Percentiles rank a stretch among this genome's conserved stretches.
These are phyloP conservation scores for Boletellus sp. DNA, from an alignment of 1,284 basidiomycete species.

Conservation along the genomic window DNA sequence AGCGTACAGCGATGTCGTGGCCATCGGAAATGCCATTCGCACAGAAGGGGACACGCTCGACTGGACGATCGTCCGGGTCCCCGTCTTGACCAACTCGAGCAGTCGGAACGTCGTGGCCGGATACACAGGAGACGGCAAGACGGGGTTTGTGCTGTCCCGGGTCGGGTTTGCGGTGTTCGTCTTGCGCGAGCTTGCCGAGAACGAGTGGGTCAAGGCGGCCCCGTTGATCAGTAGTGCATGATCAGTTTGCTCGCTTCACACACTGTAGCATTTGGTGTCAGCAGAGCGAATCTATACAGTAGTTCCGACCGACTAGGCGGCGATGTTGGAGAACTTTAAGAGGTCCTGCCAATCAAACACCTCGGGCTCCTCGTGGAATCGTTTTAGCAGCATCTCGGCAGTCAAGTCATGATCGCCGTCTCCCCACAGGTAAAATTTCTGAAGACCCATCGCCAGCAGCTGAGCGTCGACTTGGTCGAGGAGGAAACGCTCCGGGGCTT, in stretches of 20 bases:
- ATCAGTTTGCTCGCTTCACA: not conserved
- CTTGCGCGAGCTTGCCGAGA: conserved; percentile 49
- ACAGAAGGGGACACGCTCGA: conserved; percentile 46
- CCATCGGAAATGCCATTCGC: conserved; percentile 53
- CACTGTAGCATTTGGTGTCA: not conserved
- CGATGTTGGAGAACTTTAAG: conserved; percentile 43
- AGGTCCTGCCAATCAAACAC: conserved; percentile 76
- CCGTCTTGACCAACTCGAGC: conserved; percentile 49
- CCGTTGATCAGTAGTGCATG: conserved; percentile 17
- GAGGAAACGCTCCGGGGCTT: conserved; percentile 46
- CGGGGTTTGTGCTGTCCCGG: conserved; percentile 45
- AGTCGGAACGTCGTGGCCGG: conserved; percentile 49
- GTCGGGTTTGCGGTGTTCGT: conserved; percentile 58
- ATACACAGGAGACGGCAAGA: conserved; percentile 61
- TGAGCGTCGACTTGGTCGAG: conserved; percentile 81
- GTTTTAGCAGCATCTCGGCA: conserved; percentile 51
- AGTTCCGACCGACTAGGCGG: conserved; percentile 9
- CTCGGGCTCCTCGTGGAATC: conserved; percentile 71
- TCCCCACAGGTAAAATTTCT: conserved; percentile 79
- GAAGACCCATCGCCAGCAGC: conserved; percentile 70
- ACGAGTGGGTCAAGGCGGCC: conserved; percentile 42
- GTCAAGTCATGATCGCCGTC: conserved; percentile 16
- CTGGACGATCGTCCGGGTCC: conserved; percentile 68
- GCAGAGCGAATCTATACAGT: not conserved
- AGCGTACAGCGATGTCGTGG: conserved; percentile 48